Base-by-base conservation (phyloP, 768 basidiomycete species). In the Termitomyces sp. region DNA sequence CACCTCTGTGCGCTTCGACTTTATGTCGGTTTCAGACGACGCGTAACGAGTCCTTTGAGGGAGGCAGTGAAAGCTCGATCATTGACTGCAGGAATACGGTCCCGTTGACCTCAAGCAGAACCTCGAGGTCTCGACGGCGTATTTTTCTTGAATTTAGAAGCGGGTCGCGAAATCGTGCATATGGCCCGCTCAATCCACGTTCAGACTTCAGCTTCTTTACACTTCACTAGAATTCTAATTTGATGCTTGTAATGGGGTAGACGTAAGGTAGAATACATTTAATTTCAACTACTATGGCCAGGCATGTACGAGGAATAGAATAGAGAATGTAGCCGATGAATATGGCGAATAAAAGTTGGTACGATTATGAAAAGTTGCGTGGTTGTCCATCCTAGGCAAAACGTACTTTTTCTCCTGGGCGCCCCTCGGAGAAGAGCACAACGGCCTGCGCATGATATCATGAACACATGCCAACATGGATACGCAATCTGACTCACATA, bases 331-430 rank as follows among this genome's bases (percentile, higher is more conserved):
- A 13, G 18, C 4, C 16, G 39, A 39, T 5, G 9, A 18, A 38
- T 9, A 7, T 53, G 15, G 13, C 15, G 13, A 16, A 22, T n/a
- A n/a, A 49, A 48, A 28, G 22, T 28, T 39, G 3, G 24, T 11
- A 38, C 35, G 9, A 8, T n/a, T 53, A 9, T 15, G 22, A 13
- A 32, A n/a, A 18, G 6, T 12, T 39, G 42, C 39, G 28, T 36
- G 20, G 11, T 28, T 40, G 46, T 36, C 38, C 53, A 32, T 57
- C 28, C 65, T 73, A 87, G 32, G 87, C 86, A 65, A 92, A 91
- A n/a, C 82, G 83, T 55, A 95, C 91, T 71, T 88, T 88, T 75
- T 96, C 93, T 51, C 91, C 92, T 33, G 94, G 94, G 59, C 91
- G 88, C 40, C 94, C 94, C 58, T 92, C 89, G 3, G 91, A 93